Base-by-base conservation (phyloP, 176 grass and related monocot genomes). In the maize (Zea mays) region DNA sequence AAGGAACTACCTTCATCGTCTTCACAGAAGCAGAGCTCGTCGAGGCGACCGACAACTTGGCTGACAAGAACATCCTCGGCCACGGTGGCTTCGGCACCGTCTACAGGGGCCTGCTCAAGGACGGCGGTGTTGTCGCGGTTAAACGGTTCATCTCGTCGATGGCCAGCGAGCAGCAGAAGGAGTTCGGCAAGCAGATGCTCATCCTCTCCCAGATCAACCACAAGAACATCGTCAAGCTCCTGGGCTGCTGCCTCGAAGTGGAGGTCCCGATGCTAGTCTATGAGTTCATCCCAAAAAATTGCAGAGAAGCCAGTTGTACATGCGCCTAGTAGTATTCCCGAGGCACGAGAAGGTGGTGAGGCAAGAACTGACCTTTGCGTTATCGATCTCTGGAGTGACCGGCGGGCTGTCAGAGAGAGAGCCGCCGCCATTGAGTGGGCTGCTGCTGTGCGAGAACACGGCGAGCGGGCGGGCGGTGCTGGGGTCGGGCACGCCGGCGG, bases 141-240 rank as follows among this genome's bases (percentile, higher is more conserved):
- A 88, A 88, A 74, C 69, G 76, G 44, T 88, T 74, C 48, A 17
- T 66, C 19, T n/a, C n/a, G n/a, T 79, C 57, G 0, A 51, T 73
- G 60, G 69, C 60, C 1, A 37, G 35, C 6, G 67, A 79, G 8
- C 52, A 87, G 64, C 48, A 87, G 45, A 49, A 76, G 3, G 71
- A 87, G 21, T 87, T 83, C 3, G 66, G 67, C 19, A 79, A 84
- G 14, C 74, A 88, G 21, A 69, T 88, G 80, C 6, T 87, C 17
- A 83, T 87, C 21, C 47, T 87, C 1, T 87, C 80, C 21, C 80
- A 83, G 69, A 71, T 79, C n/a, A 83, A 77, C 72, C 85, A 87
- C 57, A 87, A 43, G 35, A 87, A 87, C 14, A 78, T 87, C 1
- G 80, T 83, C 6, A 73, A 87, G 44, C 80, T 87, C 17, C 19